phyloP scores from a whole-genome alignment of 73 alveolate species.

The Breviolum minutum region DNA sequence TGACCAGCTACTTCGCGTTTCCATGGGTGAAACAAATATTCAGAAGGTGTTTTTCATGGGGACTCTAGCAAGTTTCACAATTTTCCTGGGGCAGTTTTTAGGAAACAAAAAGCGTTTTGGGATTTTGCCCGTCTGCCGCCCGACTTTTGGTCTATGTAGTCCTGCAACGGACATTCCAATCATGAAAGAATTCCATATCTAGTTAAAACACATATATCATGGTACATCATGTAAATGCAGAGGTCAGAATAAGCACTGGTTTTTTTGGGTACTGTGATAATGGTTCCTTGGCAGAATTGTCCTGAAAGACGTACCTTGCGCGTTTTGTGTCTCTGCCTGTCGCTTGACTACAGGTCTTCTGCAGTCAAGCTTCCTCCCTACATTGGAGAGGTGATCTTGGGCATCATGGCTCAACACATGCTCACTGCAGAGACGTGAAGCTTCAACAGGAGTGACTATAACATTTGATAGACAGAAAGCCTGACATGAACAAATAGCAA shows the following conservation, averaged over 20 bases:
- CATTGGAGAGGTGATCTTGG: constrained; percentile 29
- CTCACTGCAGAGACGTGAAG: no score
- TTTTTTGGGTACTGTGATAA: no score
- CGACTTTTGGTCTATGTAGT: no score
- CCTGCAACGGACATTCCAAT: no score
- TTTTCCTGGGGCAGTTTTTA: neutral
- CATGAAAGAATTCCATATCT: no score
- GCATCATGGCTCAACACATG: neutral
- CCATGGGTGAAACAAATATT: neutral
- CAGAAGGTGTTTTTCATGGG: neutral
- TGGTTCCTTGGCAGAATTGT: no score
- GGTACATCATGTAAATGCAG: no score
- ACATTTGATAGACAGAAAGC: neutral
- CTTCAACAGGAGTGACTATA: neutral
- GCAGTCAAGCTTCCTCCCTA: constrained; percentile 53
- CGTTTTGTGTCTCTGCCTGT: neutral
- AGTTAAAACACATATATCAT: no score
- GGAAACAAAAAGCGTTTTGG: no score
- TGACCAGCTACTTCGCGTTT: constrained; percentile 23
- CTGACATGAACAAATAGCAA: neutral
- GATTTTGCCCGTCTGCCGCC: no score
- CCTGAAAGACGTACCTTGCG: no score
- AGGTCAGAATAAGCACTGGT: no score
- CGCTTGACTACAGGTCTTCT: constrained; percentile 24
- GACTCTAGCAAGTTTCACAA: neutral